A percentile compares a stretch with the other conserved stretches of the same genome.
phyloP scores from a whole-genome alignment of 148 eudicot genomes.

The Linanthus parryae region DNA sequence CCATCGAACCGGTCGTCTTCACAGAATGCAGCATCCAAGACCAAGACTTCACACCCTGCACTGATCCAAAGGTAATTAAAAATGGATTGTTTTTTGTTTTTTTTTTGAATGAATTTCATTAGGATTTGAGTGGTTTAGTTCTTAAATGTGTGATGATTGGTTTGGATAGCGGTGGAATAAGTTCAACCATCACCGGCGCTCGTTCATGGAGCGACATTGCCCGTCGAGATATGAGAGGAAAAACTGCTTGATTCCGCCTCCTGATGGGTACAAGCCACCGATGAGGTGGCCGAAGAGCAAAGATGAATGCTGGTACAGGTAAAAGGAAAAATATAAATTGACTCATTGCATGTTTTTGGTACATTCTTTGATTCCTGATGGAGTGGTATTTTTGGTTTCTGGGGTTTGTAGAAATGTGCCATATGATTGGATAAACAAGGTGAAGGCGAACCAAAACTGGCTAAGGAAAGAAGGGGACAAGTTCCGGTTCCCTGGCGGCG shows the following conservation, averaged over 20 bases:
- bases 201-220: constrained; percentile 90
- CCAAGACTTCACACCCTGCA: constrained; percentile 95
- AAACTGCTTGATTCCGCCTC: constrained; percentile 93
- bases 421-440: constrained; percentile 88
- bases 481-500: constrained; percentile 93
- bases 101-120: no score
- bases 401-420: constrained; percentile 80
- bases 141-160: no score
- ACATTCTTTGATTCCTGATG: no score
- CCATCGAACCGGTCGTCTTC: constrained; percentile 48
- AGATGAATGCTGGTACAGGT: constrained; percentile 97
- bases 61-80: constrained; percentile 83
- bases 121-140: no score
- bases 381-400: neutral
- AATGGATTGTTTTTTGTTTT: no score
- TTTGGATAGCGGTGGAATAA: constrained; percentile 96
- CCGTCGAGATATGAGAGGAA: constrained; percentile 73
- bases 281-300: constrained; percentile 98
- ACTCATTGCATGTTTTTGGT: neutral
- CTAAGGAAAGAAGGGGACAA: constrained; percentile 92
- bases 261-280: constrained; percentile 83
- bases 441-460: constrained; percentile 96
- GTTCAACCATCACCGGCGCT: constrained; percentile 55
- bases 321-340: no score
- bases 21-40: constrained; percentile 56